Evolutionary conservation across 768 basidiomycete genomes (phyloP).

Genomic region (Boletus reticuloceps): DNA sequence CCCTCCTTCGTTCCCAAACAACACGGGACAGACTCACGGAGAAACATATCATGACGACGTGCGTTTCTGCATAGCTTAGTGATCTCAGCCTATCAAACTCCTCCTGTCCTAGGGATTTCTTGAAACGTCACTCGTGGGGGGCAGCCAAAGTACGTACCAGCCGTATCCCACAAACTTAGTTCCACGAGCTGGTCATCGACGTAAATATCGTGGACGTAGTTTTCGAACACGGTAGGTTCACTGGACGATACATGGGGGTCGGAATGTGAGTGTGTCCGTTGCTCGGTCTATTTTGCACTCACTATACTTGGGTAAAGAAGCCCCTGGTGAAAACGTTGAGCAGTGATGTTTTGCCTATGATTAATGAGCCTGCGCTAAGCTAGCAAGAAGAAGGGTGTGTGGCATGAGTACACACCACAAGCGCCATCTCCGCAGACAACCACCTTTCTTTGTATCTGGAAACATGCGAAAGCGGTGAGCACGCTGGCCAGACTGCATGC

Average conservation of each 20-base stretch:
- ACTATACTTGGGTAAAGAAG: conserved; percentile 95
- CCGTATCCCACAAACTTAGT: conserved; percentile 96
- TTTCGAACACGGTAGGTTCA: conserved; percentile 95
- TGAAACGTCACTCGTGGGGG: conserved; percentile 17
- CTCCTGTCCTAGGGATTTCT: conserved; percentile 71
- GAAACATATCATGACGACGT: conserved; percentile 95
- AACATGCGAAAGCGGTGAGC: conserved; percentile 15
- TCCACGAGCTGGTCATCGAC: conserved; percentile 89
- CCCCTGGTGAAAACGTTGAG: conserved; percentile 88
- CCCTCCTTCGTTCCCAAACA: not conserved
- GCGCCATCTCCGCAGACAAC: conserved; percentile 98
- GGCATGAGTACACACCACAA: conserved; percentile 53
- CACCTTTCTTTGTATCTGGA: conserved; percentile 56
- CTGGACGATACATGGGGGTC: conserved; percentile 35
- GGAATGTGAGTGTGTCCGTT: not conserved
- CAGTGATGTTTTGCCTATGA: conserved; percentile 76
- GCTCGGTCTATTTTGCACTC: conserved; percentile 29
- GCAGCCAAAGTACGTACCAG: conserved; percentile 52
- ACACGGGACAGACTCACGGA: conserved; percentile 53
- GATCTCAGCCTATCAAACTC: conserved; percentile 94
- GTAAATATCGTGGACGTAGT: conserved; percentile 87
- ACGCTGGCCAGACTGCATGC: conserved; percentile 7
- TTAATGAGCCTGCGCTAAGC: conserved; percentile 10
- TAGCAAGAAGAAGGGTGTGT: conserved; percentile 1
- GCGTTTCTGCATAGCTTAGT: conserved; percentile 94